A percentile compares a stretch with the other conserved stretches of the same genome.
Evolutionary conservation across 441 rosid species (phyloP).

Genomic region (Hura crepitans): DNA sequence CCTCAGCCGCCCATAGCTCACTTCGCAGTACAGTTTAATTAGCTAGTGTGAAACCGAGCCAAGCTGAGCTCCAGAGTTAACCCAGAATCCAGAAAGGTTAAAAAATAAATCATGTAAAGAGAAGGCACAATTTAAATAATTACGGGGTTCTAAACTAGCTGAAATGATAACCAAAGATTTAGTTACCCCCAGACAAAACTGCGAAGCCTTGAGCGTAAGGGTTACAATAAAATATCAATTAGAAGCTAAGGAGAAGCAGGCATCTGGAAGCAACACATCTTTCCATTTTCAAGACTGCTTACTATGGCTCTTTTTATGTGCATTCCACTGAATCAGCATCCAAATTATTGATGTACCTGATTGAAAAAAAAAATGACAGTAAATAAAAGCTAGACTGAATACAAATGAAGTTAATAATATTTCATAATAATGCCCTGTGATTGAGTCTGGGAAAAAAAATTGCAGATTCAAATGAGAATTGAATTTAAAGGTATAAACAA

Average conservation of each 20-base stretch:
- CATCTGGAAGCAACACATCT: neutral
- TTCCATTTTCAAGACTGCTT: slow-evolving; percentile 36
- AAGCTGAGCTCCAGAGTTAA: too few relatives aligned
- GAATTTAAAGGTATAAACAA: too few relatives aligned
- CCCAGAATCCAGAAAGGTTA: too few relatives aligned
- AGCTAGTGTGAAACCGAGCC: too few relatives aligned
- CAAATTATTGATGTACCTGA: slow-evolving; percentile 74
- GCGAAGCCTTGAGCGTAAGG: too few relatives aligned
- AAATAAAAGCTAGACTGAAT: neutral
- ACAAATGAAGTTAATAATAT: neutral
- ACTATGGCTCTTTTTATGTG: slow-evolving; percentile 37
- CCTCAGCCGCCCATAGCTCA: too few relatives aligned
- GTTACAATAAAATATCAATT: neutral
- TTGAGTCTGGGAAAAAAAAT: neutral
- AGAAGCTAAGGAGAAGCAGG: slow-evolving; percentile 1
- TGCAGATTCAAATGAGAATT: neutral
- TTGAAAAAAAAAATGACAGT: neutral
- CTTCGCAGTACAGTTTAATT: too few relatives aligned
- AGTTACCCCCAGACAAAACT: too few relatives aligned
- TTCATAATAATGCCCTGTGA: too few relatives aligned
- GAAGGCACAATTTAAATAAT: neutral
- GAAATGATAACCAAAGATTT: too few relatives aligned
- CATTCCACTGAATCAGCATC: slow-evolving; percentile 81
- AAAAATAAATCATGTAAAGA: neutral
- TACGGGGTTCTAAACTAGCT: neutral